Base-by-base conservation (phyloP, 2,329 filamentous ascomycete species). In the Rhynchosporium agropyri region DNA sequence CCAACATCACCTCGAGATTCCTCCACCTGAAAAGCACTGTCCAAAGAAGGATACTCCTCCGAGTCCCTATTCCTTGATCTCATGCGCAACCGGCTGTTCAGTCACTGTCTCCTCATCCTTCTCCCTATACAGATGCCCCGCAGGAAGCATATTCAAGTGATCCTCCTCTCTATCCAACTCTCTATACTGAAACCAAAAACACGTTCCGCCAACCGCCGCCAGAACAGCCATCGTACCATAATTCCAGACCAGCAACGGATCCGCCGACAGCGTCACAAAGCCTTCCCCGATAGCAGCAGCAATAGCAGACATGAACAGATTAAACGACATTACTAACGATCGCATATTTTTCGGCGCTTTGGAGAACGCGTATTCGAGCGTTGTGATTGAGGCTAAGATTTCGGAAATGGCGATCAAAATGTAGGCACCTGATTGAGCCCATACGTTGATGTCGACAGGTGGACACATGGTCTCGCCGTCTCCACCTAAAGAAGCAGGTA, bases 311-410 rank as follows among this genome's bases (percentile, higher is more conserved):
- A 85, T 91, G 78, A 89, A 87, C 45, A 91, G 80, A 72, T 87
- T 87, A 70, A 92, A 79, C 26, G 84, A 84, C 75, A 84, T 81
- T 70, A 93, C 88, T n/a, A 92, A 80, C 1, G 87, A 89, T 68
- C 89, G 87, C 90, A 93, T 93, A 79, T 91, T 92, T 71, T 83
- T 85, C 31, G 90, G 90, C 0, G 89, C 89, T 76, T 91, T 91
- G 74, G 87, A 88, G 78, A 87, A 92, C 40, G 90, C 90, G 67
- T 91, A 91, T 74, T 92, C 89, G 67, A 89, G 84, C 1, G 86
- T 86, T 3, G 84, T 86, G 63, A 86, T 80, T 10, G 79, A 83
- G 2, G 82, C 80, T 66, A 85, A 81, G 70, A 84, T 85, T 71
- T 85, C 83, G 2, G 81, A 83, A 64, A 85, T 79, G 65, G 79